These are phyloP conservation scores for Ceratocystis diversiconidia DNA, from an alignment of 2,329 filamentous ascomycete genomes.

Conservation along the genomic window DNA sequence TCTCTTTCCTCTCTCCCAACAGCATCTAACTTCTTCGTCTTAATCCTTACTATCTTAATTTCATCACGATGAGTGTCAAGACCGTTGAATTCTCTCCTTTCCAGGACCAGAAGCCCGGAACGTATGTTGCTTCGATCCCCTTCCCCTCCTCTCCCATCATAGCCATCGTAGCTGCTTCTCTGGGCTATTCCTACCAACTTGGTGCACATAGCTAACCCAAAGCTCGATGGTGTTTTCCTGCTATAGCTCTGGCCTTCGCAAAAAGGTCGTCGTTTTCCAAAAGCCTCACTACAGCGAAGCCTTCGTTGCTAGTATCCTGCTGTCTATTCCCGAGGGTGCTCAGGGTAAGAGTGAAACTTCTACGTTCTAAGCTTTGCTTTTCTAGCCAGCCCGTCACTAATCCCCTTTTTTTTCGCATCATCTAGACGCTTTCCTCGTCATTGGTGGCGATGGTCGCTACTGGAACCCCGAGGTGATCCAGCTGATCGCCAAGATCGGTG, in stretches of 20 bases:
- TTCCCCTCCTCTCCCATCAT: neutral
- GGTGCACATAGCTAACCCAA: neutral
- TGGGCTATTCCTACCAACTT: neutral
- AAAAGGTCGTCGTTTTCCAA: constrained; percentile 98
- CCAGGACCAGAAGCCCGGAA: constrained; percentile 96
- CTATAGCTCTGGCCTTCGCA: constrained; percentile 82
- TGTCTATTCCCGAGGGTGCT: constrained; percentile 89
- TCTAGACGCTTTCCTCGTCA: constrained; percentile 67
- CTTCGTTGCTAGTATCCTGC: constrained; percentile 84
- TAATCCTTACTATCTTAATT: neutral
- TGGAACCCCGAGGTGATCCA: constrained; percentile 96
- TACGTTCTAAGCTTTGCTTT: neutral
- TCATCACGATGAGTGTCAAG: constrained; percentile 50
- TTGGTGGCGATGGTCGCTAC: constrained; percentile 92
- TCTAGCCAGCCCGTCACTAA: neutral
- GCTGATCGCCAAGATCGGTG: constrained; percentile 91
- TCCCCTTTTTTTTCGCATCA: constrained; percentile 1
- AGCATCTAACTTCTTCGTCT: neutral
- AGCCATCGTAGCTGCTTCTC: neutral
- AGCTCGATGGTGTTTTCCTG: neutral
- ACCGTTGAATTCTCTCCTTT: constrained; percentile 75
- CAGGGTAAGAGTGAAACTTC: constrained; percentile 40
- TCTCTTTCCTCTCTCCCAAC: neutral
- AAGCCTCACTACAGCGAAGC: constrained; percentile 89
- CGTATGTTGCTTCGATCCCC: constrained; percentile 49